Evolutionary conservation across 2,329 filamentous ascomycete genomes (phyloP).

Genomic region (Colletotrichum spinosum): DNA sequence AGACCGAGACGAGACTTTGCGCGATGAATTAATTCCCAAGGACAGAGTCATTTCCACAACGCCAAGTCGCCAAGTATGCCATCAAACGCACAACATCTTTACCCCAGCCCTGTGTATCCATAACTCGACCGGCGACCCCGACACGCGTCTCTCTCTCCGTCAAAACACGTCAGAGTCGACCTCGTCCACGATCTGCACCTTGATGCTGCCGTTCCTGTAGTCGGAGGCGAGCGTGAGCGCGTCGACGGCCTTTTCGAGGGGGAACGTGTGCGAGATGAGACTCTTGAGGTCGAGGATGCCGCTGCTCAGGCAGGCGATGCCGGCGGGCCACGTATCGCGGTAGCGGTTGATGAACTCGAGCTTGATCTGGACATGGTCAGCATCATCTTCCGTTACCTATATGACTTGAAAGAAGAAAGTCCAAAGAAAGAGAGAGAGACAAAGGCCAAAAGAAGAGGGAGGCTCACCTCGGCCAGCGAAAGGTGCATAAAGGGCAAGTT

Average conservation of each 20-base stretch:
- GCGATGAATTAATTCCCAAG: background rate
- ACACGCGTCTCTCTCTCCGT: background rate
- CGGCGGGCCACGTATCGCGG: conserved; percentile 75
- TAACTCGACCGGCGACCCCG: background rate
- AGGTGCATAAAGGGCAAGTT: conserved; percentile 76
- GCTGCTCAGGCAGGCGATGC: conserved; percentile 69
- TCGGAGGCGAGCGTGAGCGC: conserved; percentile 54
- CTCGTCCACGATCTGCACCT: conserved; percentile 50
- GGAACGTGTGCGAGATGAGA: conserved; percentile 72
- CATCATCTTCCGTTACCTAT: too few relatives aligned
- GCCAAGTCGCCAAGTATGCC: conserved; percentile 14
- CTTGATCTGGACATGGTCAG: conserved; percentile 61
- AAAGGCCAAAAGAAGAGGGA: fast-evolving
- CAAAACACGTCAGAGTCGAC: conserved; percentile 29
- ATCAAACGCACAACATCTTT: background rate
- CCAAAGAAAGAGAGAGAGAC: too few relatives aligned
- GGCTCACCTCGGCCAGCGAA: conserved; percentile 66
- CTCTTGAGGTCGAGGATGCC: conserved; percentile 71
- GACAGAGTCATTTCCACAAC: background rate
- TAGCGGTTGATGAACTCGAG: conserved; percentile 79
- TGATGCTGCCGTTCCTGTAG: conserved; percentile 48
- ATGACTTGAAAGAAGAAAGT: too few relatives aligned
- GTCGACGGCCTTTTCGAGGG: conserved; percentile 70
- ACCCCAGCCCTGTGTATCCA: background rate
- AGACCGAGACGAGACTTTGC: too few relatives aligned